Evolutionary conservation across 768 basidiomycete genomes (phyloP), one percentile per base, ranked within the genome.

Genomic region (Rhodotorula paludigena): DNA sequence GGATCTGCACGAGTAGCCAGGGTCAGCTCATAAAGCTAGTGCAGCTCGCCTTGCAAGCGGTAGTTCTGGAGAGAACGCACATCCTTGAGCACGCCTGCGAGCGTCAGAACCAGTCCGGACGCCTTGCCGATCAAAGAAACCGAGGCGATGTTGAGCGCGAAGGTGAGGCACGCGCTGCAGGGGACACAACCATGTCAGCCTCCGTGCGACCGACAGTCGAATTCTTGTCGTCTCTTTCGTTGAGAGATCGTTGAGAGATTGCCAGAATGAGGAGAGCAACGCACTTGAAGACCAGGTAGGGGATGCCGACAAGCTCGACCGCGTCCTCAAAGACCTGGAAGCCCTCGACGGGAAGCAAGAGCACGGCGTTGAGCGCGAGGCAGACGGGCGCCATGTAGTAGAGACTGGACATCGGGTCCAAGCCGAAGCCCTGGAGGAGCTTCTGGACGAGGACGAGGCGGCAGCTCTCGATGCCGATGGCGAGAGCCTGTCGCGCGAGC

Each of bases 401-500:
- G 35, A 64, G 59, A 11, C 59, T 55, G 1, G 66, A 44, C 58
- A 69, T 54, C 35, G 56, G 54, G 56, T 59, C 53, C 21, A 98
- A 96, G 79, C 94, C 96, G 76, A 94, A 81, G 41, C 92, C 92
- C 77, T 98, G 92, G 0, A 98, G 82, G 39, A 98, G 85, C 57
- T 92, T 85, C 76, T 98, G 89, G 63, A 98, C 94, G 87, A 97
- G 90, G 21, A 98, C 91, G 18, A 98, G 85, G 44, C 93, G 87
- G 38, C 89, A 89, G 4, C 89, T 87, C 79, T 98, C 93, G 75
- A 96, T 96, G 12, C 39, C 86, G 89, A 76, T 54, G 41, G 53
- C 45, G 36, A 68, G 28, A 30, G 57, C 56, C 66, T 66, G 65
- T 41, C 12, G 32, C 8, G 39, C 23, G 18, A 15, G n/a, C n/a